Percentiles rank a stretch among this genome's conserved stretches.
Evolutionary conservation across 495 filamentous ascomycete species (phyloP).

Genomic region (Xylaria curta): DNA sequence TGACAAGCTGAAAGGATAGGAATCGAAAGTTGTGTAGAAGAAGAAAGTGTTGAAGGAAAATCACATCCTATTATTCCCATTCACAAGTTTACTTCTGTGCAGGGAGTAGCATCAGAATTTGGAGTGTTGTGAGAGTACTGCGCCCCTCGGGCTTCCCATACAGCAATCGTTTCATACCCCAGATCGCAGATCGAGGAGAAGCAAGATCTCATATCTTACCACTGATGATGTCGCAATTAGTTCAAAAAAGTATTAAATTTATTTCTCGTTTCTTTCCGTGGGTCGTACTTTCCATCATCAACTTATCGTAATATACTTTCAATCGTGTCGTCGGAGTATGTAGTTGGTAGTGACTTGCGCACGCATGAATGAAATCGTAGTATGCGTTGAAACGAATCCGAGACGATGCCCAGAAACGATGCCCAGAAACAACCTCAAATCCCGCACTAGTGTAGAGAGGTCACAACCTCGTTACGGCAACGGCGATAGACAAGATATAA

Average conservation of each 20-base stretch:
- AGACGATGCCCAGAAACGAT: not conserved
- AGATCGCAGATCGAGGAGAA: not conserved
- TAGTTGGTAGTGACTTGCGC: not conserved
- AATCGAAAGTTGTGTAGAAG: not conserved
- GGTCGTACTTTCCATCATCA: not conserved
- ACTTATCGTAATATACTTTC: not conserved
- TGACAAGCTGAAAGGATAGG: conserved; percentile 11
- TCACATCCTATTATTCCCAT: not conserved
- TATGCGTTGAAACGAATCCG: conserved; percentile 9
- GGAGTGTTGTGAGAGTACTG: not conserved
- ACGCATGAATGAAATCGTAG: not conserved
- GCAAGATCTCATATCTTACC: not conserved
- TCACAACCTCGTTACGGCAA: not conserved
- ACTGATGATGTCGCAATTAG: not conserved
- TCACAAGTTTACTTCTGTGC: not conserved
- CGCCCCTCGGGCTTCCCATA: conserved; percentile 1
- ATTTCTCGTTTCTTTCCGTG: not conserved
- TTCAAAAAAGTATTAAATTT: not conserved
- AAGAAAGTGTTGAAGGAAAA: not conserved
- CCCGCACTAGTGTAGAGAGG: not conserved
- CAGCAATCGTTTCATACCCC: conserved; percentile 7
- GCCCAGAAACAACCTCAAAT: not conserved
- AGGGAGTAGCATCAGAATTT: not conserved
- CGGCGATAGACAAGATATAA: not conserved
- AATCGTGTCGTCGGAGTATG: not conserved